Evolutionary conservation across 805 yeast species (phyloP).

Genomic region (Isabelozyma gotoi): DNA sequence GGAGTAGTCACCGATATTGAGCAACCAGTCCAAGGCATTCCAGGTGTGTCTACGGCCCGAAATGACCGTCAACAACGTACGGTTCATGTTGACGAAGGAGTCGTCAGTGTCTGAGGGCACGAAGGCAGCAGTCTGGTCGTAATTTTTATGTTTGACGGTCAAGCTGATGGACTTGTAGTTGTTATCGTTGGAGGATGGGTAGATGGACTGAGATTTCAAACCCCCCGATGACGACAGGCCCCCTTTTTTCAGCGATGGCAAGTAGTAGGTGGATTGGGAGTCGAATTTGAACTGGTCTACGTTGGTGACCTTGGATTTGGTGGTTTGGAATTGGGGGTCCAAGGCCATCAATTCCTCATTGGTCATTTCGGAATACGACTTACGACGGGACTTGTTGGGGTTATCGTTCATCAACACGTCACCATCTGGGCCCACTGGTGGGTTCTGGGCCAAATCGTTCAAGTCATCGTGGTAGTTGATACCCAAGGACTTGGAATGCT

Average conservation of each 20-base stretch:
- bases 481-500: constrained; percentile 10
- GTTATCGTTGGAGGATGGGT: constrained; percentile 34
- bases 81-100: constrained; percentile 7
- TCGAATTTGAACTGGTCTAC: constrained; percentile 47
- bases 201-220: constrained; percentile 7
- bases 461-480: constrained; percentile 17
- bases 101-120: background rate
- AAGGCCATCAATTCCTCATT: constrained; percentile 53
- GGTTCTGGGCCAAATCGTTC: constrained; percentile 13
- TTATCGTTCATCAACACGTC: constrained; percentile 5
- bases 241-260: constrained; percentile 12
- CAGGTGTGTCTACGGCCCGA: constrained; percentile 46
- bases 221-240: constrained; percentile 10
- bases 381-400: constrained; percentile 26
- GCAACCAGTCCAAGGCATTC: constrained; percentile 42
- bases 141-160: constrained; percentile 45
- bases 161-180: constrained; percentile 40
- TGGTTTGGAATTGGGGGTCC: constrained; percentile 48
- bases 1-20: constrained; percentile 7
- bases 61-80: constrained; percentile 37
- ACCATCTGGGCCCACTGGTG: constrained; percentile 1
- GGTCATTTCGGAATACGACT: constrained; percentile 52
- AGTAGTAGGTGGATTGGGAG: constrained; percentile 31
- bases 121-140: constrained; percentile 13
- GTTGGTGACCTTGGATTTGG: constrained; percentile 37